A percentile compares a stretch with the other conserved stretches of the same genome.
phyloP scores from a whole-genome alignment of 164 flowering plant species.

The Magnolia sinica region DNA sequence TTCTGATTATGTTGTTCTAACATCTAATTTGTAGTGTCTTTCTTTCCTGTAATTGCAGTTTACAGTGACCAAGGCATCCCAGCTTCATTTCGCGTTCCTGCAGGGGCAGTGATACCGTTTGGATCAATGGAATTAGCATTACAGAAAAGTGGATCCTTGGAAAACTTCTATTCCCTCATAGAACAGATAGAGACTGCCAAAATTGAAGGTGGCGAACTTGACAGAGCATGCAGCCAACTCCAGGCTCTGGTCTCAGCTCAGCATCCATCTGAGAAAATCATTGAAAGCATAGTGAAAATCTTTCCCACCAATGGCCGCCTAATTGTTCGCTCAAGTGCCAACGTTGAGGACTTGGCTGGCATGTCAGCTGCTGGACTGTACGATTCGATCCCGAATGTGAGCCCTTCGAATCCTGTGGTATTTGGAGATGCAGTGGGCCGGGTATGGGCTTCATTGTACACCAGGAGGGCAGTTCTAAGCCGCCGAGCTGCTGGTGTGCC shows the following conservation, averaged over 20 bases:
- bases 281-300: constrained; percentile 34
- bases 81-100: constrained; percentile 71
- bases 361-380: constrained; percentile 98
- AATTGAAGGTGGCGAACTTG: constrained; percentile 63
- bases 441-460: constrained; percentile 95
- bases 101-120: constrained; percentile 77
- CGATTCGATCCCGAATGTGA: constrained; percentile 90
- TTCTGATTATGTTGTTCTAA: neutral
- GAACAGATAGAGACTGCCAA: constrained; percentile 67
- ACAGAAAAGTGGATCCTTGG: constrained; percentile 38
- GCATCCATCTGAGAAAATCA: constrained; percentile 40
- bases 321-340: constrained; percentile 93
- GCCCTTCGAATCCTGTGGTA: constrained; percentile 56
- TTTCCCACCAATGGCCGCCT: constrained; percentile 50
- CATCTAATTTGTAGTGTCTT: neutral
- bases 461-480: constrained; percentile 86
- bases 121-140: constrained; percentile 80
- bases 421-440: constrained; percentile 57
- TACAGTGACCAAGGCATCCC: constrained; percentile 75
- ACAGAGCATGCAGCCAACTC: constrained; percentile 51
- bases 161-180: constrained; percentile 43
- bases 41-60: constrained; percentile 36
- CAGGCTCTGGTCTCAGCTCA: constrained; percentile 57
- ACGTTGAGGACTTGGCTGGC: constrained; percentile 96
- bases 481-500: constrained; percentile 81